Base-by-base conservation (phyloP, 495 filamentous ascomycete genomes). In the Lasiosphaeria ovina region DNA sequence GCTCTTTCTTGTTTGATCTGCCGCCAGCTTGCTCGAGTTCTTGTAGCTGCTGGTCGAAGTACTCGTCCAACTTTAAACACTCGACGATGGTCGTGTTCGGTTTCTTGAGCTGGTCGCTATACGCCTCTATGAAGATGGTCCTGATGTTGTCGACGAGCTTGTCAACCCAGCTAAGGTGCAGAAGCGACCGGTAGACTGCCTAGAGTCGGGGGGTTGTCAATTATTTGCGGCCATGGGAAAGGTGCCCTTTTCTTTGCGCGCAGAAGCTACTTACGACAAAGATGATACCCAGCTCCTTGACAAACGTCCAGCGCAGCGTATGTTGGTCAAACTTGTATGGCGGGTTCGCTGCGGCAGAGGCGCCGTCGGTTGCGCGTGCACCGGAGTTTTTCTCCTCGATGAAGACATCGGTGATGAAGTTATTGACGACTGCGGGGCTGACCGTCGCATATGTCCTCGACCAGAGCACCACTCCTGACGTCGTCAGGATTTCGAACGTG, bases 101-200 rank as follows among this genome's bases (percentile, higher is more conserved):
- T 68, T 87, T 91, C 73, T 84, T 91, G 51, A 98, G 75, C 66
- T 97, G 90, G 50, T 92, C 88, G 49, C 87, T 89, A 70, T 97
- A 98, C 33, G 97, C 79, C 57, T 90, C 87, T 55, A 90, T 83
- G 69, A 98, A 98, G 35, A 98, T 83, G 6, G 89, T 90, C 63
- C 87, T 89, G 55, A 98, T 89, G 63, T 97, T 96, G 67, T 97
- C 93, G 58, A 98, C 80, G 24, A 98, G 89, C 73, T 93, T 93
- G 69, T 98, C 94, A 63, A 98, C 91, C 94, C 94, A 98, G 3
- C 91, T 90, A 14, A 98, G 85, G 70, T 97, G 93, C 8, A 98
- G 77, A 7, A 98, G 83, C 33, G 92, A 97, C 72, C 95, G 90
- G 74, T 98, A 98, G 59, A 98, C 94, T 55, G 93, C 94, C 93